Percentiles rank a stretch among this genome's conserved stretches.
Evolutionary conservation across 2,329 filamentous ascomycete genomes (phyloP).

Genomic region (Trichophyton verrucosum): DNA sequence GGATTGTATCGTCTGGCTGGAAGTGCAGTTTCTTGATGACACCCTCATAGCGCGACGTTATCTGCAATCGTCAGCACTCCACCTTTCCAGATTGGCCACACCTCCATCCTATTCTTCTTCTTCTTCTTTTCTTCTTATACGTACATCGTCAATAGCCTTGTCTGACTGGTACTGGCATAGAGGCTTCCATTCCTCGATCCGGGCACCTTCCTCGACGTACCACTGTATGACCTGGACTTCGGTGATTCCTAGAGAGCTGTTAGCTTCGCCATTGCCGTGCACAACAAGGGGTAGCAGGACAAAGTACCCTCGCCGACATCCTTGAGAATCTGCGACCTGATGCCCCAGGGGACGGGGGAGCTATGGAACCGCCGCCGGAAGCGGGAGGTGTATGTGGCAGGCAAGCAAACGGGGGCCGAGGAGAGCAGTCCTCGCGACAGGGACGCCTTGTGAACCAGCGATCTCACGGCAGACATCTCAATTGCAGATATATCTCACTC

Average conservation of each 20-base stretch:
- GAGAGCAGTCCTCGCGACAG: constrained; percentile 20
- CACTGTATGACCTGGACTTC: constrained; percentile 99
- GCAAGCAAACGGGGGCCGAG: constrained; percentile 10
- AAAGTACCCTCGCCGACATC: constrained; percentile 32
- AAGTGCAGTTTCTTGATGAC: constrained; percentile 95
- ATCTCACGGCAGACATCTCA: constrained; percentile 9
- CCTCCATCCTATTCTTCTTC: neutral
- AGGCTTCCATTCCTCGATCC: constrained; percentile 94
- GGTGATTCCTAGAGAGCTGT: constrained; percentile 60
- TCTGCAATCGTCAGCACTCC: constrained; percentile 45
- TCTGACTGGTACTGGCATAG: constrained; percentile 97
- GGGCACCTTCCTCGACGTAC: constrained; percentile 93
- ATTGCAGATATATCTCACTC: neutral
- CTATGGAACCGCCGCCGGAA: constrained; percentile 27
- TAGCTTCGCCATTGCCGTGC: constrained; percentile 11
- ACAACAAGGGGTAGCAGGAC: too few relatives aligned
- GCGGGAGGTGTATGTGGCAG: constrained; percentile 1
- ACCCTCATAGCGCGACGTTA: constrained; percentile 88
- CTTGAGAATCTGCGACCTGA: constrained; percentile 31
- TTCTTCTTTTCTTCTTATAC: constrained; percentile 7
- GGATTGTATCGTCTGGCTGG: constrained; percentile 89
- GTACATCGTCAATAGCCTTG: constrained; percentile 60
- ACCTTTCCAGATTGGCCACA: neutral
- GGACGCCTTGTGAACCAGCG: constrained; percentile 20
- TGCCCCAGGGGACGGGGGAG: constrained; percentile 23